A percentile compares a stretch with the other conserved stretches of the same genome.
These are phyloP conservation scores for Tagetes erecta DNA, from an alignment of 129 eudicot genomes.

Conservation along the genomic window DNA sequence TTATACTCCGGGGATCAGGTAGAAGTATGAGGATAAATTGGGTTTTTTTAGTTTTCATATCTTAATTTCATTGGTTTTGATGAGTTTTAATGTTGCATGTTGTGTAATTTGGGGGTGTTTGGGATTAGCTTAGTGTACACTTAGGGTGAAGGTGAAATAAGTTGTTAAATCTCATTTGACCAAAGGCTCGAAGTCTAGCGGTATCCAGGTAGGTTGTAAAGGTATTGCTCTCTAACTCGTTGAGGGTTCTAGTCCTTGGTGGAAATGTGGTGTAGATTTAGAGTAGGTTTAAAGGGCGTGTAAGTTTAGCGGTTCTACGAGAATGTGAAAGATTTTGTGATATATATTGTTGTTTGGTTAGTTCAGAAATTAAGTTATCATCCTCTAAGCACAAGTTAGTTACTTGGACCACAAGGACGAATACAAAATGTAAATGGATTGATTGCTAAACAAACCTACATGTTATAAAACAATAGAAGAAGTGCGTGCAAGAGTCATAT, in stretches of 20 bases:
- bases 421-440: neutral
- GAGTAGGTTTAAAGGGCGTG: no score
- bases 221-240: no score
- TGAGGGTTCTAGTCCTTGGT: no score
- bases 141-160: neutral
- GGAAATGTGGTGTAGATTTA: no score
- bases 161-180: neutral
- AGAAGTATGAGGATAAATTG: neutral
- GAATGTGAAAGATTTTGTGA: neutral
- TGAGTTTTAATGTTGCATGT: neutral
- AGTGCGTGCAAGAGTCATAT: neutral
- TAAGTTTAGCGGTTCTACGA: neutral
- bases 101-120: neutral
- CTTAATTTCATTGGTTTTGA: slow-evolving; percentile 12
- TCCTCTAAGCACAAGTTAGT: neutral
- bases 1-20: neutral
- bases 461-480: neutral
- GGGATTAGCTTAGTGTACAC: neutral
- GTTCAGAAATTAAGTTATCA: neutral
- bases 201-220: no score
- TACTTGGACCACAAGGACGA: neutral
- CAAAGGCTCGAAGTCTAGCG: no score
- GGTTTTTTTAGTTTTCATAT: slow-evolving; percentile 11
- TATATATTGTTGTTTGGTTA: neutral
- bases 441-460: neutral